A percentile compares a stretch with the other conserved stretches of the same genome.
phyloP scores from a whole-genome alignment of 306 rosid species.

The Clitoria ternatea region DNA sequence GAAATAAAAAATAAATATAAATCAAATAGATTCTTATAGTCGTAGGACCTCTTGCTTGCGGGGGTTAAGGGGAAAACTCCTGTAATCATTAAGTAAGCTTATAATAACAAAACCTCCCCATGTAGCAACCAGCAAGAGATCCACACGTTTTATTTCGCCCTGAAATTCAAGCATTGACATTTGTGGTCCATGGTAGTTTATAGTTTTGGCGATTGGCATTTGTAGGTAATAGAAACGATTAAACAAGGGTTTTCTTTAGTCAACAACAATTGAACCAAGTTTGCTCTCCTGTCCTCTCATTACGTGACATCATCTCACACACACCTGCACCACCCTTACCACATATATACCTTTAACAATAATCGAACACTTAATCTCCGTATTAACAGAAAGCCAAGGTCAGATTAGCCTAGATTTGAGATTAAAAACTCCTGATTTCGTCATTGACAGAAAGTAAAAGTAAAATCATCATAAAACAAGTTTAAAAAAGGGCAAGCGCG shows the following conservation, averaged over 20 bases:
- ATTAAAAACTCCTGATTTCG: slow-evolving; percentile 19
- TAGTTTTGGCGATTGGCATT: not conserved
- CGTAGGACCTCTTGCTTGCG: slow-evolving; percentile 2
- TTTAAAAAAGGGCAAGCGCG: slow-evolving; percentile 17
- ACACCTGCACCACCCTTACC: not conserved
- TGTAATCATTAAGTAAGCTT: not conserved
- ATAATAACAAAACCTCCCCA: not conserved
- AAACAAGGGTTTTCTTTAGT: no score
- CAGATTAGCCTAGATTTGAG: slow-evolving; percentile 39
- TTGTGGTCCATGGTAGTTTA: not conserved
- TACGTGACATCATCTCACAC: not conserved
- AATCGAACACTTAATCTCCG: not conserved
- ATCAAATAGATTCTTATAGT: no score
- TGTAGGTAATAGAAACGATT: not conserved
- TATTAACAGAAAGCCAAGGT: slow-evolving; percentile 13
- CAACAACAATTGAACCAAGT: no score
- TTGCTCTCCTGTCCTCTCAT: not conserved
- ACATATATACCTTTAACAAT: not conserved
- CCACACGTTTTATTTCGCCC: not conserved
- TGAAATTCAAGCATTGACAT: not conserved
- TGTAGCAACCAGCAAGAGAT: no score
- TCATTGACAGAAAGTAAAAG: slow-evolving; percentile 22
- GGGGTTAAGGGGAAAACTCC: not conserved
- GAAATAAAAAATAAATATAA: no score
- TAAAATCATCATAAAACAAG: slow-evolving; percentile 6